These are phyloP conservation scores for Olyra latifolia DNA, from an alignment of 176 grass and related monocot species.

Conservation along the genomic window DNA sequence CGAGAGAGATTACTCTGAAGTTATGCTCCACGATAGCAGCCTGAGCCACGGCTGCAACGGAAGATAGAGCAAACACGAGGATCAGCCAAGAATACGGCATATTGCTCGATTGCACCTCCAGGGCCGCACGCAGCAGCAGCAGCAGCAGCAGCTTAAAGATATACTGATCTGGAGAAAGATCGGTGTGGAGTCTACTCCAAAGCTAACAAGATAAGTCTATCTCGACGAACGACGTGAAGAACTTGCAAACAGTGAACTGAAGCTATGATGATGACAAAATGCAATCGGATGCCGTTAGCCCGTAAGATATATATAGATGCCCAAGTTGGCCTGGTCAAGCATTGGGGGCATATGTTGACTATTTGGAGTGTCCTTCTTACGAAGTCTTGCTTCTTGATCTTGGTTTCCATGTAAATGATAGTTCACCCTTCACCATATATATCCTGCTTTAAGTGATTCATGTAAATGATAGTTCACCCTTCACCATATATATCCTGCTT, in stretches of 20 bases:
- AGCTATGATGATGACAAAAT: neutral
- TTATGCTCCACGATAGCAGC: constrained; percentile 56
- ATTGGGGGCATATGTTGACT: neutral
- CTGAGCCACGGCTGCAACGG: constrained; percentile 30
- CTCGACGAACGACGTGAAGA: neutral
- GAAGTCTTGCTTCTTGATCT: too few species aligned
- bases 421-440: neutral
- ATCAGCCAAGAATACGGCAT: constrained; percentile 35
- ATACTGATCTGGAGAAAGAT: neutral
- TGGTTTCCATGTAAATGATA: too few species aligned
- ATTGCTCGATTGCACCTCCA: neutral
- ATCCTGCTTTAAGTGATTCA: neutral
- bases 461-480: too few species aligned
- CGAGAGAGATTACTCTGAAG: constrained; percentile 48
- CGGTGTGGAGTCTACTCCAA: neutral
- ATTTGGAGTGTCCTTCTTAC: neutral
- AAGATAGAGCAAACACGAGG: constrained; percentile 27
- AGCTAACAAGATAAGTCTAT: neutral
- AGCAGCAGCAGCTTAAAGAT: neutral
- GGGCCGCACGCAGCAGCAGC: neutral
- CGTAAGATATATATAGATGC: neutral
- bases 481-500: neutral
- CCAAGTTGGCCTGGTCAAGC: neutral
- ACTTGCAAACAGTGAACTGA: neutral
- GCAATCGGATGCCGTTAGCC: neutral